Conservation (phyloP, 2,329 filamentous ascomycete genomes). For the Aschersonia sp. region DNA sequence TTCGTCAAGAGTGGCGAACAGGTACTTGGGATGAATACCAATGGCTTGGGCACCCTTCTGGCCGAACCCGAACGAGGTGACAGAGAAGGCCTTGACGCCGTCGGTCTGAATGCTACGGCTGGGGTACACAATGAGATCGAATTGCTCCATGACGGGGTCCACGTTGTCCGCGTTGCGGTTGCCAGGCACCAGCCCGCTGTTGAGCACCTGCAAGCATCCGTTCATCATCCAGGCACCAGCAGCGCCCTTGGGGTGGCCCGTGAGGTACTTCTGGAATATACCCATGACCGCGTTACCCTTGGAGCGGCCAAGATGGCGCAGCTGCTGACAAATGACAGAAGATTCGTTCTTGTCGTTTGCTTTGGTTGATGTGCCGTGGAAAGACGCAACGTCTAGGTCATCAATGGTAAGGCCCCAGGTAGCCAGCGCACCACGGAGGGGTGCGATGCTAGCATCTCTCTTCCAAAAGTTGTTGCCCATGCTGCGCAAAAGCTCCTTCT, state of each 20-base stretch:
- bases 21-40: constrained; percentile 90
- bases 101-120: constrained; percentile 93
- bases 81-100: constrained; percentile 94
- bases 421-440: constrained; percentile 85
- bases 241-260: constrained; percentile 97
- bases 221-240: constrained; percentile 99
- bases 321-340: constrained; percentile 89
- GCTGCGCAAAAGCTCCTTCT: constrained; percentile 83
- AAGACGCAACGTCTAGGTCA: constrained; percentile 86
- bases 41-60: constrained; percentile 98
- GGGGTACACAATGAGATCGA: constrained; percentile 94
- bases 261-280: constrained; percentile 99
- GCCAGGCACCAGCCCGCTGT: constrained; percentile 83
- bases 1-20: constrained; percentile 87
- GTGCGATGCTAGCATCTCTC: constrained; percentile 82
- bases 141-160: constrained; percentile 91
- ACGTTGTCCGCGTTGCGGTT: constrained; percentile 98
- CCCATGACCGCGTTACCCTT: constrained; percentile 94
- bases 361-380: constrained; percentile 97
- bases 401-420: constrained; percentile 98
- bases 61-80: constrained; percentile 97
- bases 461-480: constrained; percentile 99
- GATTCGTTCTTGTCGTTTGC: constrained; percentile 99
- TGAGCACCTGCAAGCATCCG: constrained; percentile 88
- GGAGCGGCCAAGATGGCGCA: constrained; percentile 82